Evolutionary conservation across 768 basidiomycete genomes (phyloP), one percentile per base, ranked within the genome.

Genomic region (Rubroboletus pulcherrimus): DNA sequence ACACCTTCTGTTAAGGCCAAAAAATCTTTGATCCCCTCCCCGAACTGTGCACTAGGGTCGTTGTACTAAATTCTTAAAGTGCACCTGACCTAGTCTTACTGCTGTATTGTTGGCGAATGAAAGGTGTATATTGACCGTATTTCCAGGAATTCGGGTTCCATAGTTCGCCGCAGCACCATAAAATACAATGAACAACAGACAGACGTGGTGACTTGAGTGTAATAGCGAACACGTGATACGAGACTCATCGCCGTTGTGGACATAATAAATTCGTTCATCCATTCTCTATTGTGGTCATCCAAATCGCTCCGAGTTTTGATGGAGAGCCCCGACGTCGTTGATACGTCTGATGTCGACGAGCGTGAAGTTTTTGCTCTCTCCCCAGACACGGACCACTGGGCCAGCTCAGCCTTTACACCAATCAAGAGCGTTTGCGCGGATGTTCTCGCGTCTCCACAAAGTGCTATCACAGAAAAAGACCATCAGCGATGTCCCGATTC

Each of bases 301-400:
- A 21, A 43, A 61, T 29, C 41, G n/a, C 44, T n/a, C 19, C 38
- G 9, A 10, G 31, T 34, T 31, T 49, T 46, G 45, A 66, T 66
- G 65, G 63, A 68, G 14, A 57, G 53, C 41, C 57, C 58, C 7
- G 82, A 82, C 42, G 63, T 80, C 46, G 79, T 87, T 14, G 83
- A 83, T 62, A 85, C 85, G 17, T 86, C 85, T 5, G 85, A 87
- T 59, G 68, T 73, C 45, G 85, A 86, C 61, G 85, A 87, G 59
- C 74, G 75, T 39, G 81, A 81, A 61, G 74, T 75, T 43, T 56
- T 79, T n/a, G 42, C 54, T 14, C 49, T 57, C 58, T 53, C 62
- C 7, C 55, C 68, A 21, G 53, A 49, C 5, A 44, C 30, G n/a
- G 48, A 58, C 41, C 52, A 33, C 11, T 45, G 50, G 49, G 2